Percentiles rank a stretch among this genome's conserved stretches.
These are phyloP conservation scores for Candida berthetii DNA, from an alignment of 805 yeast species.

Conservation along the genomic window DNA sequence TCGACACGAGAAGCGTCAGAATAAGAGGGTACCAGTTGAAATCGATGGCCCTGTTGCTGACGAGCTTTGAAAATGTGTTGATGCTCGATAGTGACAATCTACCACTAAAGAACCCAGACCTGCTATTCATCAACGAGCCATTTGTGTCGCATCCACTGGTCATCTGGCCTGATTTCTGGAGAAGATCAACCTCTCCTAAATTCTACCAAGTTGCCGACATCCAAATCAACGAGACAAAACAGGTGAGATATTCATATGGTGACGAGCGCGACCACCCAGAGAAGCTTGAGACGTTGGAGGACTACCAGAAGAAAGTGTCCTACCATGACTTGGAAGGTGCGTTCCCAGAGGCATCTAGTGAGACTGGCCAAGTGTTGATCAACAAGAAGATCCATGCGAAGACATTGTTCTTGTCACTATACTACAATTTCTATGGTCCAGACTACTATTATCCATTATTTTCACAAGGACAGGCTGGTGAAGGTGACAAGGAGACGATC, in stretches of 20 bases:
- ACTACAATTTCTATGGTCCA: slow-evolving; percentile 64
- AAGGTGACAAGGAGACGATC: slow-evolving; percentile 78
- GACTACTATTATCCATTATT: slow-evolving; percentile 51
- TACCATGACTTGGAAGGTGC: slow-evolving; percentile 64
- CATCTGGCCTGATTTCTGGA: slow-evolving; percentile 71
- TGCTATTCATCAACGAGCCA: slow-evolving; percentile 30
- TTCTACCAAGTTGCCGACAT: slow-evolving; percentile 52
- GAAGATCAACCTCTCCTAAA: slow-evolving; percentile 55
- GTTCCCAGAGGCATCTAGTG: slow-evolving; percentile 63
- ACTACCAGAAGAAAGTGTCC: no score
- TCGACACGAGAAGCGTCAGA: slow-evolving; percentile 35
- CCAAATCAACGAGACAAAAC: slow-evolving; percentile 23
- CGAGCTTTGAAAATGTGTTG: slow-evolving; percentile 70
- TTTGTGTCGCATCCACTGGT: slow-evolving; percentile 34
- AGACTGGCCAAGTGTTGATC: slow-evolving; percentile 61
- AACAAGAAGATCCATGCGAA: slow-evolving; percentile 51
- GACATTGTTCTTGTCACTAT: slow-evolving; percentile 52
- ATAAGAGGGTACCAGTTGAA: slow-evolving; percentile 60
- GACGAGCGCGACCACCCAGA: slow-evolving; percentile 28
- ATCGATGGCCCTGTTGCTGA: slow-evolving; percentile 66
- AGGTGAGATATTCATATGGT: slow-evolving; percentile 20
- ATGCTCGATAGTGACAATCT: slow-evolving; percentile 73
- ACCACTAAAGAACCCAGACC: slow-evolving; percentile 45
- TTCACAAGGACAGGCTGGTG: slow-evolving; percentile 63
- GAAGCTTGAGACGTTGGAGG: no score